Percentiles rank a stretch among this genome's conserved stretches.
Conservation (phyloP, 2,329 filamentous ascomycete species). For the Colletotrichum liaoningense region DNA sequence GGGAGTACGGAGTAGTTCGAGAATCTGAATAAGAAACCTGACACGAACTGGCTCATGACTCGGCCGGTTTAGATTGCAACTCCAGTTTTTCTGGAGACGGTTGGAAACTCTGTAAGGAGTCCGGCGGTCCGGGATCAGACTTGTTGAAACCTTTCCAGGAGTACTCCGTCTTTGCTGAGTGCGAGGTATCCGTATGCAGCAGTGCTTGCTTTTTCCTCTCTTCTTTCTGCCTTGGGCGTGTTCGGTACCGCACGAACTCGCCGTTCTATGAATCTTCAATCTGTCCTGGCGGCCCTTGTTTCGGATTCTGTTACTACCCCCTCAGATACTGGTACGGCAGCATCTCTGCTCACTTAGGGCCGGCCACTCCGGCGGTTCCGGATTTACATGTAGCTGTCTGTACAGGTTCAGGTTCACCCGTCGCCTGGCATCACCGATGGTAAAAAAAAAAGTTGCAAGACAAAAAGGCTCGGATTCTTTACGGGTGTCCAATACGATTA, state of each 20-base stretch:
- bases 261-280: not conserved
- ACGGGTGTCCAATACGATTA: not conserved
- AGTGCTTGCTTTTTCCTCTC: not conserved
- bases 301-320: slow-evolving; percentile 1
- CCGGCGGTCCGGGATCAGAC: slow-evolving; percentile 18
- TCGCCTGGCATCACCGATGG: too few species aligned
- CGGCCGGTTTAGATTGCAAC: slow-evolving; percentile 18
- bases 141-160: slow-evolving; percentile 12
- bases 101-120: slow-evolving; percentile 12
- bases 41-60: slow-evolving; percentile 29
- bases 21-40: slow-evolving; percentile 10
- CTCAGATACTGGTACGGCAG: not conserved
- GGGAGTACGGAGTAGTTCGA: too few species aligned
- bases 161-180: not conserved
- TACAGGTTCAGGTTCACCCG: too few species aligned
- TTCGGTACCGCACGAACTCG: not conserved
- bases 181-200: not conserved
- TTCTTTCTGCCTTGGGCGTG: not conserved
- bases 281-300: slow-evolving; percentile 13
- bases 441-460: too few species aligned
- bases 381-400: not conserved
- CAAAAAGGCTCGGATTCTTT: not conserved
- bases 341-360: not conserved
- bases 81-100: slow-evolving; percentile 23
- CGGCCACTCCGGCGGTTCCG: not conserved